A percentile compares a stretch with the other conserved stretches of the same genome.
Evolutionary conservation across 169 alveolate species (phyloP).

Genomic region (Plasmodium knowlesi): DNA sequence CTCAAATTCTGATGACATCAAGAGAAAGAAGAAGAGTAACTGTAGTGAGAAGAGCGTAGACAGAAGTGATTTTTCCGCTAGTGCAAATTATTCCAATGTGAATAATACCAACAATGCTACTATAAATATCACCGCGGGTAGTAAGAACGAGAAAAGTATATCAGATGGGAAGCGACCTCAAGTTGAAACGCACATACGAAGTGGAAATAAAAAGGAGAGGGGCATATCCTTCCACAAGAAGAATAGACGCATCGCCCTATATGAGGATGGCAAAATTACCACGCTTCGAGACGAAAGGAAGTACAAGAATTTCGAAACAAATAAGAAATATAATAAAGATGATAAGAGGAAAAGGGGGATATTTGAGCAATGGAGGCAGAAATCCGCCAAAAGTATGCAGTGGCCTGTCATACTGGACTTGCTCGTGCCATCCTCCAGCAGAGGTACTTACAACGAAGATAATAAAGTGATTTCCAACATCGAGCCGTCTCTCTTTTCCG

Average conservation of each 20-base stretch:
- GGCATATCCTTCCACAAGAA: constrained; percentile 5
- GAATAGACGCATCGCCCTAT: constrained; percentile 3
- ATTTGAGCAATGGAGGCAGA: constrained; percentile 52
- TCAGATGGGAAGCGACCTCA: neutral
- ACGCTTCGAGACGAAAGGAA: constrained; percentile 16
- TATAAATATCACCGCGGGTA: neutral
- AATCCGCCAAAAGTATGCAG: constrained; percentile 57
- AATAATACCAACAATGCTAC: neutral
- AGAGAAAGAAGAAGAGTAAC: constrained; percentile 43
- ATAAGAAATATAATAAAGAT: constrained; percentile 22
- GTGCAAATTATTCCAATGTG: neutral
- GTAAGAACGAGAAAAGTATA: neutral
- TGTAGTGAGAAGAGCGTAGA: constrained; percentile 24
- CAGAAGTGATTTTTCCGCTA: neutral
- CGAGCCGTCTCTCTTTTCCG: constrained; percentile 74
- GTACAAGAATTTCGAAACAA: constrained; percentile 14
- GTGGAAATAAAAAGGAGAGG: constrained; percentile 1
- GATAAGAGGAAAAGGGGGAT: constrained; percentile 56
- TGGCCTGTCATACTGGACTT: constrained; percentile 81
- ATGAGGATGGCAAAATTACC: constrained; percentile 7
- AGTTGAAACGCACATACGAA: neutral
- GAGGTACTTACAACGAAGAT: constrained; percentile 56
- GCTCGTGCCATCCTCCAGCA: constrained; percentile 70
- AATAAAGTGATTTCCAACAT: constrained; percentile 31
- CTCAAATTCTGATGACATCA: constrained; percentile 59